Evolutionary conservation across 2,329 filamentous ascomycete species (phyloP).

Genomic region (Penicillium sclerotigenum): DNA sequence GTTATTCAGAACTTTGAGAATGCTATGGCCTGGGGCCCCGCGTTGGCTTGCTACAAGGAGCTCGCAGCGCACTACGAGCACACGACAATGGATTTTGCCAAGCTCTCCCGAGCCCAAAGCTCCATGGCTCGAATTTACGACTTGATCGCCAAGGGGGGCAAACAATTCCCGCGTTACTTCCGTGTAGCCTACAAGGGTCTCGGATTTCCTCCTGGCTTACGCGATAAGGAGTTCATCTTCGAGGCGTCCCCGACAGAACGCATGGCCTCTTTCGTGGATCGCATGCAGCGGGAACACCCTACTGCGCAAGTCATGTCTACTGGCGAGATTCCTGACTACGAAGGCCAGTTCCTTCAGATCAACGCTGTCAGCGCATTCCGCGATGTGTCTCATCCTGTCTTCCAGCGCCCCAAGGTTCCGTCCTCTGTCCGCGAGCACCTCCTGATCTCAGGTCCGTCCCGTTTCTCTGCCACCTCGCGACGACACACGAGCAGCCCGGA

Average conservation of each 20-base stretch:
- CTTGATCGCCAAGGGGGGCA: conserved; percentile 76
- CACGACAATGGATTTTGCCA: conserved; percentile 85
- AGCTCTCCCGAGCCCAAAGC: conserved; percentile 82
- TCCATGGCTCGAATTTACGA: conserved; percentile 94
- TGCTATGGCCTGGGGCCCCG: conserved; percentile 89
- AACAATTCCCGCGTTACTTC: conserved; percentile 79
- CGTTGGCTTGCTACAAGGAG: conserved; percentile 83
- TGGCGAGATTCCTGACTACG: conserved; percentile 71
- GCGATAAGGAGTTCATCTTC: conserved; percentile 91
- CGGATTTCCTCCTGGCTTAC: conserved; percentile 74
- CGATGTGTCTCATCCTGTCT: conserved; percentile 77
- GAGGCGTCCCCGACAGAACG: conserved; percentile 76
- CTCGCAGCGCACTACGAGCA: conserved; percentile 87
- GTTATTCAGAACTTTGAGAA: conserved; percentile 96
- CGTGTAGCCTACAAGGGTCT: conserved; percentile 85
- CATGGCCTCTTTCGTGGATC: conserved; percentile 78
- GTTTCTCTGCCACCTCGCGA: conserved; percentile 73
- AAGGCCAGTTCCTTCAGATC: conserved; percentile 86
- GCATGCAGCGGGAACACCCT: conserved; percentile 88
- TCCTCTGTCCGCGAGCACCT: conserved; percentile 83
- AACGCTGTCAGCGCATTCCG: conserved; percentile 78
- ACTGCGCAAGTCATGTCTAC: conserved; percentile 74
- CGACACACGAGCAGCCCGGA: conserved; percentile 66
- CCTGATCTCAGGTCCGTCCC: conserved; percentile 70
- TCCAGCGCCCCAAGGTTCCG: conserved; percentile 80